These are phyloP conservation scores for Psophocarpus tetragonolobus DNA, from an alignment of 306 rosid species.

Conservation along the genomic window DNA sequence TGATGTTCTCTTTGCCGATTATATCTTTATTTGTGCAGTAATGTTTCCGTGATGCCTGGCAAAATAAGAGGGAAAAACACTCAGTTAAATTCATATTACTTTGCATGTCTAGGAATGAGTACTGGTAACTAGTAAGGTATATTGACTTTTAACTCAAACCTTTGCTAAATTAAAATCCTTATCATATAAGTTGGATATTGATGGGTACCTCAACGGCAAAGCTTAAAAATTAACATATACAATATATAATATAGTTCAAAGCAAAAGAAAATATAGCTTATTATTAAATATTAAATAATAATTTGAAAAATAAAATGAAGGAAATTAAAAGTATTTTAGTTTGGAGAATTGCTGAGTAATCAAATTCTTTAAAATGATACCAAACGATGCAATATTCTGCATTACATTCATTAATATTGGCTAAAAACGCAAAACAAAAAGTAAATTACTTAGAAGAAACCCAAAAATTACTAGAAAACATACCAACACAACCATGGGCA, in stretches of 20 bases:
- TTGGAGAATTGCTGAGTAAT: background rate
- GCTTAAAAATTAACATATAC: background rate
- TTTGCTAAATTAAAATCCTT: slow-evolving; percentile 8
- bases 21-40: slow-evolving; percentile 80
- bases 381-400: background rate
- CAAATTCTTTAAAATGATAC: slow-evolving; percentile 15
- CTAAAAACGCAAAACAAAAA: background rate
- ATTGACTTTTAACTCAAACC: slow-evolving; percentile 9
- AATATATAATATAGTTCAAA: background rate
- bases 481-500: slow-evolving; percentile 92
- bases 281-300: background rate
- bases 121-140: background rate
- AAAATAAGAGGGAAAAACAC: slow-evolving; percentile 27
- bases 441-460: background rate
- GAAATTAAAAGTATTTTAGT: background rate
- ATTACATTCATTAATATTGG: background rate
- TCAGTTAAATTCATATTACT: slow-evolving; percentile 24
- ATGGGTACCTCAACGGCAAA: slow-evolving; percentile 1
- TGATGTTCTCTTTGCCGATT: slow-evolving; percentile 61
- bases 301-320: background rate
- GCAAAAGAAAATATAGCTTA: background rate
- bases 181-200: background rate
- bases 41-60: slow-evolving; percentile 89
- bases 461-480: background rate
- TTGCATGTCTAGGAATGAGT: slow-evolving; percentile 14